These are phyloP conservation scores for Ogataea neopini DNA, from an alignment of 805 yeast genomes.

Conservation along the genomic window DNA sequence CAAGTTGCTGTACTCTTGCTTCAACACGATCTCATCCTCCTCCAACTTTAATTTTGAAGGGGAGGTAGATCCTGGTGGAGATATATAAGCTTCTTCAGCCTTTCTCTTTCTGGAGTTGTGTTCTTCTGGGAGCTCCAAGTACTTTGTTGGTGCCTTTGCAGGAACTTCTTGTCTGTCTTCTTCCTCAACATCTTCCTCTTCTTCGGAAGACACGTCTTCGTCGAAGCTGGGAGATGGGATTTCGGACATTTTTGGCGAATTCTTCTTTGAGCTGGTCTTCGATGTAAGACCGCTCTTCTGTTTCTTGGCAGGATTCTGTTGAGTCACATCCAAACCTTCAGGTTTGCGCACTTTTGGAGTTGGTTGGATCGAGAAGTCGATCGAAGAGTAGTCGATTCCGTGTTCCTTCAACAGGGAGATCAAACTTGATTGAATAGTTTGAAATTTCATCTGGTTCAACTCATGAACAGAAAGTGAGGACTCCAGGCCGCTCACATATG, in stretches of 20 bases:
- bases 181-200: conserved; percentile 22
- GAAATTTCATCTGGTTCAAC: conserved; percentile 17
- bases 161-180: conserved; percentile 15
- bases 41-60: conserved; percentile 32
- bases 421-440: conserved; percentile 18
- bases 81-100: conserved; percentile 23
- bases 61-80: conserved; percentile 36
- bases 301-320: conserved; percentile 22
- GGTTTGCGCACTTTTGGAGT: conserved; percentile 27
- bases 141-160: neutral
- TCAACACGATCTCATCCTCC: conserved; percentile 27
- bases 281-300: conserved; percentile 17
- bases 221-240: conserved; percentile 27
- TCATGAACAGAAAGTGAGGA: conserved; percentile 15
- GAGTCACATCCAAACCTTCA: conserved; percentile 28
- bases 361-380: conserved; percentile 17
- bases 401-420: conserved; percentile 20
- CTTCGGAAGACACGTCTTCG: conserved; percentile 26
- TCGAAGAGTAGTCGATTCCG: conserved; percentile 18
- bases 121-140: conserved; percentile 5
- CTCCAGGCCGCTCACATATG: conserved; percentile 49
- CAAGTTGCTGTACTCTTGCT: conserved; percentile 31
- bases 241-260: conserved; percentile 12
- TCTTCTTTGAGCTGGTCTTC: conserved; percentile 9
- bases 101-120: conserved; percentile 18